Percentiles rank a stretch among this genome's conserved stretches.
Conservation (phyloP, 208 protist species). For the Phytomonas francai region DNA sequence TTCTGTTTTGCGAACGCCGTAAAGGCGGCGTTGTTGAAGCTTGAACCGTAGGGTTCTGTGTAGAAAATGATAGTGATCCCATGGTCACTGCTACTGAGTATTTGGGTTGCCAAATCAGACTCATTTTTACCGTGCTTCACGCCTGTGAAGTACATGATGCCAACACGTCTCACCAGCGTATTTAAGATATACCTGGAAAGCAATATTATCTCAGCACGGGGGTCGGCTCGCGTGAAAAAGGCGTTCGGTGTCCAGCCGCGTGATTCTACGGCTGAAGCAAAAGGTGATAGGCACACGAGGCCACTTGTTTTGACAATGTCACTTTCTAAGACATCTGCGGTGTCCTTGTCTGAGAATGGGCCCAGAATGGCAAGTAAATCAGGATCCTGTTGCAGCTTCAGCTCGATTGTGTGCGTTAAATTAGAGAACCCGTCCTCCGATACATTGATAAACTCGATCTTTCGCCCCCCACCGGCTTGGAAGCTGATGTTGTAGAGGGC, state of each 20-base stretch:
- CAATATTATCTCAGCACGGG: conserved; percentile 22
- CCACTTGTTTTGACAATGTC: conserved; percentile 13
- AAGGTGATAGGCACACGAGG: conserved; percentile 22
- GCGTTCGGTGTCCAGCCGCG: conserved; percentile 26
- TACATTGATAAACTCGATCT: conserved; percentile 18
- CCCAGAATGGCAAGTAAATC: not conserved
- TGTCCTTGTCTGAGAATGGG: conserved; percentile 15
- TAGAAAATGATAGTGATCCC: conserved; percentile 19
- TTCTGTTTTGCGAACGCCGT: conserved; percentile 26
- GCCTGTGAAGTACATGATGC: conserved; percentile 47
- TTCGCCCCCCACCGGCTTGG: conserved; percentile 3
- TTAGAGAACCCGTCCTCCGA: too few species aligned
- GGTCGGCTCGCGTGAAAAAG: conserved; percentile 37
- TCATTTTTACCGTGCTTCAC: conserved; percentile 23
- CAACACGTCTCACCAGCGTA: conserved; percentile 18
- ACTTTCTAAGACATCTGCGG: conserved; percentile 6
- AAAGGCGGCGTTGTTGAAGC: conserved; percentile 18
- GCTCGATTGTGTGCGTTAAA: not conserved
- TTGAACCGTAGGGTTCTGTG: conserved; percentile 3
- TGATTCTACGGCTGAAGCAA: conserved; percentile 26
- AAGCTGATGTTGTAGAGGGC: conserved; percentile 17
- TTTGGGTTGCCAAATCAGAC: conserved; percentile 9
- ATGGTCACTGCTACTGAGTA: conserved; percentile 9
- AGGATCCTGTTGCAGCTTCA: not conserved
- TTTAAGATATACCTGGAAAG: conserved; percentile 22